Evolutionary conservation across 1,284 basidiomycete species (phyloP).

Genomic region (Baeospora myosura): DNA sequence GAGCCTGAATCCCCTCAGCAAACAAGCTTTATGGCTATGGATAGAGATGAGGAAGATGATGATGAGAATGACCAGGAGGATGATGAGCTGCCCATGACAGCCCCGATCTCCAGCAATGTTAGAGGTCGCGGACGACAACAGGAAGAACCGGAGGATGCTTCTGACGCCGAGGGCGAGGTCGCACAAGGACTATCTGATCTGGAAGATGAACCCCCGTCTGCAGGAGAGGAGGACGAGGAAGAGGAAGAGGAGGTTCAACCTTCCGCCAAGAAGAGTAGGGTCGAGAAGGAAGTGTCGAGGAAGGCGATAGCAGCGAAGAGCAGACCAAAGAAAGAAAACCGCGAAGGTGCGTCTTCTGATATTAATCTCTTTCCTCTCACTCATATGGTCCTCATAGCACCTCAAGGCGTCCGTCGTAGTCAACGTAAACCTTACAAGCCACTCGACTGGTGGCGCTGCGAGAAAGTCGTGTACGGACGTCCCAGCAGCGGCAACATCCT

Average conservation of each 20-base stretch:
- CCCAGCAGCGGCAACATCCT: conserved; percentile 44
- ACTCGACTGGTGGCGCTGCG: conserved; percentile 90
- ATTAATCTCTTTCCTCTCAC: background rate
- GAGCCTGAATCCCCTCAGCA: conserved; percentile 29
- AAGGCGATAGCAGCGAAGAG: conserved; percentile 18
- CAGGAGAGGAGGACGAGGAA: conserved; percentile 28
- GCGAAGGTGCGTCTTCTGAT: conserved; percentile 17
- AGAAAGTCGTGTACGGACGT: conserved; percentile 78
- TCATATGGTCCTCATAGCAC: conserved; percentile 16
- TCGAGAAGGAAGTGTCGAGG: conserved; percentile 28
- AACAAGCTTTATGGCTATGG: conserved; percentile 40
- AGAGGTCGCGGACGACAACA: conserved; percentile 20
- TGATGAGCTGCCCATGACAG: conserved; percentile 15
- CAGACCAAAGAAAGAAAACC: conserved; percentile 33
- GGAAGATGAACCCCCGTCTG: conserved; percentile 26
- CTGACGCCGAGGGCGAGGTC: conserved; percentile 48
- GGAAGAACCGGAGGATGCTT: conserved; percentile 16
- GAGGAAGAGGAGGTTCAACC: conserved; percentile 13
- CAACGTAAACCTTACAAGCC: conserved; percentile 69
- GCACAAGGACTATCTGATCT: conserved; percentile 39
- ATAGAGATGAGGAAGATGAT: conserved; percentile 37
- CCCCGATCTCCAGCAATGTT: too few species aligned
- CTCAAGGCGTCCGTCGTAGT: conserved; percentile 69
- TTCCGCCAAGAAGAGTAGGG: conserved; percentile 23
- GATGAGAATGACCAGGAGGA: conserved; percentile 26